These are phyloP conservation scores for Brassica balearica DNA, from an alignment of 441 rosid species.

Conservation along the genomic window DNA sequence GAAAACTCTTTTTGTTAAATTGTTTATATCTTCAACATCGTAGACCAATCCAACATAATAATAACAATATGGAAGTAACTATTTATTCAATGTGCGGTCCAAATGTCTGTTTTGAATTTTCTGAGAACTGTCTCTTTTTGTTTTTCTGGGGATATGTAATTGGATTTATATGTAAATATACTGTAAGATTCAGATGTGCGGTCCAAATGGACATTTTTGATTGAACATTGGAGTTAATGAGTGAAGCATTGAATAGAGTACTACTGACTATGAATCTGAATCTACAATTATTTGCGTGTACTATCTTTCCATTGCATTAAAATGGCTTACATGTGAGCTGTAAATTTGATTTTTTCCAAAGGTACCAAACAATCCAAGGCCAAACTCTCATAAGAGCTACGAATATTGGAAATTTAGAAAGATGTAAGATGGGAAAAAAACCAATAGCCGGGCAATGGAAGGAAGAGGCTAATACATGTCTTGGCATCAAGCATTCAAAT, in stretches of 20 bases:
- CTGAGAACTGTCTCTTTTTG: too few relatives aligned
- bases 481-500: too few relatives aligned
- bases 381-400: background rate
- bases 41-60: too few relatives aligned
- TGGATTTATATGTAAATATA: conserved; percentile 6
- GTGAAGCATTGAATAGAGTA: conserved; percentile 4
- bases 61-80: too few relatives aligned
- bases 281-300: conserved; percentile 9
- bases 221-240: background rate
- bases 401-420: background rate
- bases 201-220: conserved; percentile 22
- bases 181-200: conserved; percentile 25
- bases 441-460: too few relatives aligned
- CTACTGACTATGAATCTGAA: conserved; percentile 11
- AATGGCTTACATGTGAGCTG: conserved; percentile 4
- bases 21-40: too few relatives aligned
- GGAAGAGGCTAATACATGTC: too few relatives aligned
- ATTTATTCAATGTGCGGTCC: too few relatives aligned
- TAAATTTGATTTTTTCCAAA: background rate
- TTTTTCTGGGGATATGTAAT: too few relatives aligned
- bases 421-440: too few relatives aligned
- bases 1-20: too few relatives aligned
- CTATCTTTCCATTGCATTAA: conserved; percentile 5
- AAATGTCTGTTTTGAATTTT: too few relatives aligned
- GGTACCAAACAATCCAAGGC: background rate